Conservation (phyloP, 768 basidiomycete species). For the Leccinum subtestaceum region DNA sequence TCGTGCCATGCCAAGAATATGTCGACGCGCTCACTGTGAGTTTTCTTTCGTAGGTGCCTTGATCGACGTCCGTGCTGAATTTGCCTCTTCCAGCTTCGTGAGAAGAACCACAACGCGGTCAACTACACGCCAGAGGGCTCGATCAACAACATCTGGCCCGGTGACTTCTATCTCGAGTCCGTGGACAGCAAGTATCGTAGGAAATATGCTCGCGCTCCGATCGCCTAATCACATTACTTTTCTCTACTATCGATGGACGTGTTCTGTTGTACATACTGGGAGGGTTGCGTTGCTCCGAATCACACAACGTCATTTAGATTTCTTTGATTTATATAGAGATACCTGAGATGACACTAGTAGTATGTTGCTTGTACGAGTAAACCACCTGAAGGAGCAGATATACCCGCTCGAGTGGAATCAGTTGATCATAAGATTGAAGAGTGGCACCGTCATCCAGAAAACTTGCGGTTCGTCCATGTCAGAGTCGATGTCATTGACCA, state of each 20-base stretch:
- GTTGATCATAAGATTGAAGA: too few relatives aligned
- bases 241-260: neutral
- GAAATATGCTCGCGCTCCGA: conserved; percentile 64
- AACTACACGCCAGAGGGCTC: conserved; percentile 84
- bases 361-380: conserved; percentile 11
- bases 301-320: too few relatives aligned
- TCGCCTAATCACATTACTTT: conserved; percentile 16
- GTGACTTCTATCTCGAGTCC: conserved; percentile 87
- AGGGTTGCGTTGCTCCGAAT: too few relatives aligned
- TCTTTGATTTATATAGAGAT: too few relatives aligned
- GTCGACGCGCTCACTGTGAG: conserved; percentile 78
- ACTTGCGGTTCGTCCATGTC: too few relatives aligned
- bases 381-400: too few relatives aligned
- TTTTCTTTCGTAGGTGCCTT: neutral
- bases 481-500: too few relatives aligned
- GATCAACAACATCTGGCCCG: conserved; percentile 91
- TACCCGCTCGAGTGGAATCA: too few relatives aligned
- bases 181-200: conserved; percentile 91
- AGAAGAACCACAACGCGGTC: conserved; percentile 92
- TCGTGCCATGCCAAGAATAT: conserved; percentile 90
- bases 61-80: neutral
- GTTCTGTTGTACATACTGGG: too few relatives aligned
- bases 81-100: conserved; percentile 66
- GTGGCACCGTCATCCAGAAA: too few relatives aligned
- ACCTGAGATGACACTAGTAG: neutral